Percentiles rank a stretch among this genome's conserved stretches.
Conservation (phyloP, 108 stramenopile species). For the Skeletonema potamos region DNA sequence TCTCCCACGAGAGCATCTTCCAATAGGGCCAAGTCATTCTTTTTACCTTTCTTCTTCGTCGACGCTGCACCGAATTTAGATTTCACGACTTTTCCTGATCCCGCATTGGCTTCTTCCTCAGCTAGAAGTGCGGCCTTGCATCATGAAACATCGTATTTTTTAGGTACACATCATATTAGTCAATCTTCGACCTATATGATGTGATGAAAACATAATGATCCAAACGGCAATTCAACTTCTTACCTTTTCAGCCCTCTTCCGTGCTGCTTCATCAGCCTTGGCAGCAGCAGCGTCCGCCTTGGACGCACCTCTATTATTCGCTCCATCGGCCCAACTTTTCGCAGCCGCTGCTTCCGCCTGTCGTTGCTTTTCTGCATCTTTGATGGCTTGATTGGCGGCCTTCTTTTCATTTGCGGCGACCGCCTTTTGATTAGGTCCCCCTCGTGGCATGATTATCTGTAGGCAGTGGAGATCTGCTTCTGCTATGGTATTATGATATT, state of each 20-base stretch:
- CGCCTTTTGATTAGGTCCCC: slow-evolving; percentile 62
- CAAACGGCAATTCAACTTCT: not conserved
- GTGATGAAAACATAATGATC: not conserved
- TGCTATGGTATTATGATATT: too few relatives aligned
- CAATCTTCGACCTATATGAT: not conserved
- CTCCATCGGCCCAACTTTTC: slow-evolving; percentile 70
- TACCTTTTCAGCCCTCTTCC: slow-evolving; percentile 71
- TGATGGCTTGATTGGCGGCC: slow-evolving; percentile 63
- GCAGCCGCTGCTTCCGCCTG: slow-evolving; percentile 47
- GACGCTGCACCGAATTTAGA: slow-evolving; percentile 34
- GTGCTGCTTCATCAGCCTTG: slow-evolving; percentile 82
- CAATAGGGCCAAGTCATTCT: slow-evolving; percentile 65
- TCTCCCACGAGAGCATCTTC: slow-evolving; percentile 73
- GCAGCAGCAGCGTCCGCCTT: slow-evolving; percentile 55
- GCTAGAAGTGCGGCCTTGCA: slow-evolving; percentile 55
- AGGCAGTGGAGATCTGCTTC: not conserved
- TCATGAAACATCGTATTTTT: too few relatives aligned
- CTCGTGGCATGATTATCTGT: not conserved
- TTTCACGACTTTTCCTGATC: slow-evolving; percentile 52
- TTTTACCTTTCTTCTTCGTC: slow-evolving; percentile 48
- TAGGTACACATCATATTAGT: not conserved
- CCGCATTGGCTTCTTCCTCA: slow-evolving; percentile 58
- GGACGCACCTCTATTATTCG: slow-evolving; percentile 51
- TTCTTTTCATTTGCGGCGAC: slow-evolving; percentile 66
- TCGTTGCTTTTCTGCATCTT: slow-evolving; percentile 56